Evolutionary conservation across 2,329 filamentous ascomycete genomes (phyloP).

Genomic region (Fusarium domesticum): DNA sequence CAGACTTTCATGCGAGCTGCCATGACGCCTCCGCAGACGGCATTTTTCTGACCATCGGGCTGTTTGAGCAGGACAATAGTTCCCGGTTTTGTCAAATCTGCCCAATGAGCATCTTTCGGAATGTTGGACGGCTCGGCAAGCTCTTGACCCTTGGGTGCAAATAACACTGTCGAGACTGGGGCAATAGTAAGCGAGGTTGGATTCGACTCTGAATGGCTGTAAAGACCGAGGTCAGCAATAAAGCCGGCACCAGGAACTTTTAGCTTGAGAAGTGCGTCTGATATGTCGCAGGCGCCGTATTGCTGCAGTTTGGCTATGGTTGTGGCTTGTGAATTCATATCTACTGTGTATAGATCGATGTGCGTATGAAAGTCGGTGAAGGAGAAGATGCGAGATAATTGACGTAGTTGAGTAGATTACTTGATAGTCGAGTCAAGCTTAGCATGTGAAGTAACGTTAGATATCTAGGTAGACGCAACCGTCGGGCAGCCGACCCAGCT

Average conservation of each 20-base stretch:
- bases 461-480: constrained; percentile 4
- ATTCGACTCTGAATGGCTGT: constrained; percentile 28
- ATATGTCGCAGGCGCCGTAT: constrained; percentile 57
- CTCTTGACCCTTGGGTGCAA: constrained; percentile 54
- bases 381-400: constrained; percentile 7
- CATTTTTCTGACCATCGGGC: constrained; percentile 62
- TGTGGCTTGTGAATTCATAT: constrained; percentile 23
- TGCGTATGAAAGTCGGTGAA: constrained; percentile 2
- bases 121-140: constrained; percentile 45
- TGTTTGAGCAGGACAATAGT: constrained; percentile 67
- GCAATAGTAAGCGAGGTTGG: constrained; percentile 41
- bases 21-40: constrained; percentile 75
- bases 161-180: constrained; percentile 60
- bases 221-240: constrained; percentile 53
- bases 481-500: constrained; percentile 13
- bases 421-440: background rate
- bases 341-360: constrained; percentile 11
- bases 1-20: constrained; percentile 64
- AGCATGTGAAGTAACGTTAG: constrained; percentile 8
- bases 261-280: constrained; percentile 70
- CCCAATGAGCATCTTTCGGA: constrained; percentile 61
- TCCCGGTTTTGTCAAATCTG: constrained; percentile 57
- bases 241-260: constrained; percentile 64
- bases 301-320: constrained; percentile 31
- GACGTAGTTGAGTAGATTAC: background rate